A percentile compares a stretch with the other conserved stretches of the same genome.
Evolutionary conservation across 768 basidiomycete species (phyloP).

Genomic region (Collybia nuda): DNA sequence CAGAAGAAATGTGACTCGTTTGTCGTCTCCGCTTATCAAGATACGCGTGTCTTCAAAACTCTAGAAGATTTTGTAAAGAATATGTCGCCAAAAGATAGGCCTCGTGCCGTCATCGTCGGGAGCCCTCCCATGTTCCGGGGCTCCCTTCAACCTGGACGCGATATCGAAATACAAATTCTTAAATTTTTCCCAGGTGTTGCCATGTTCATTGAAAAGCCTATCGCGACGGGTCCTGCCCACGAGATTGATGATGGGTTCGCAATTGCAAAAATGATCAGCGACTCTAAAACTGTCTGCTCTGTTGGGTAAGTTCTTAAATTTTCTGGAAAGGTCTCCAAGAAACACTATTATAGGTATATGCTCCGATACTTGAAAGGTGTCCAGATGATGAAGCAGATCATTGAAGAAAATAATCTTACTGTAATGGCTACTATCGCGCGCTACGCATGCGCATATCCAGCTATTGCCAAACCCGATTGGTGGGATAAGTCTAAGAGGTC

Average conservation of each 20-base stretch:
- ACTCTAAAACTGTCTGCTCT: constrained; percentile 77
- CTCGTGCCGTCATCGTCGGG: constrained; percentile 85
- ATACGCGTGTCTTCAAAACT: constrained; percentile 82
- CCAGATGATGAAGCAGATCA: constrained; percentile 95
- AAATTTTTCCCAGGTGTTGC: constrained; percentile 86
- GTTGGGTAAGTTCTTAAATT: constrained; percentile 63
- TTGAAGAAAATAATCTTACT: constrained; percentile 89
- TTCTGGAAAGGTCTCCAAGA: neutral
- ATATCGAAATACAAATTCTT: constrained; percentile 86
- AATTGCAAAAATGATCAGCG: constrained; percentile 70
- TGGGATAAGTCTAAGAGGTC: constrained; percentile 91
- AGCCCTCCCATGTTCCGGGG: constrained; percentile 95
- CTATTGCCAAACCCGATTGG: constrained; percentile 83
- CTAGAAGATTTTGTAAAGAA: constrained; percentile 83
- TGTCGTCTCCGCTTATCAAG: constrained; percentile 90
- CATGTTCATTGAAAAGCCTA: constrained; percentile 91
- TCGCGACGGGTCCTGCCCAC: constrained; percentile 74
- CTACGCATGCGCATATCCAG: constrained; percentile 86
- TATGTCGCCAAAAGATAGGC: constrained; percentile 61
- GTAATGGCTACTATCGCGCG: constrained; percentile 97
- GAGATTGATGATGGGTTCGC: constrained; percentile 69
- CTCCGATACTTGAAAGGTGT: constrained; percentile 90
- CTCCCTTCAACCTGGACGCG: constrained; percentile 67
- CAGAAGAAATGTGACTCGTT: constrained; percentile 91
- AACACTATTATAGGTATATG: constrained; percentile 66